These are phyloP conservation scores for Silene latifolia DNA, from an alignment of 148 eudicot genomes.

Conservation along the genomic window DNA sequence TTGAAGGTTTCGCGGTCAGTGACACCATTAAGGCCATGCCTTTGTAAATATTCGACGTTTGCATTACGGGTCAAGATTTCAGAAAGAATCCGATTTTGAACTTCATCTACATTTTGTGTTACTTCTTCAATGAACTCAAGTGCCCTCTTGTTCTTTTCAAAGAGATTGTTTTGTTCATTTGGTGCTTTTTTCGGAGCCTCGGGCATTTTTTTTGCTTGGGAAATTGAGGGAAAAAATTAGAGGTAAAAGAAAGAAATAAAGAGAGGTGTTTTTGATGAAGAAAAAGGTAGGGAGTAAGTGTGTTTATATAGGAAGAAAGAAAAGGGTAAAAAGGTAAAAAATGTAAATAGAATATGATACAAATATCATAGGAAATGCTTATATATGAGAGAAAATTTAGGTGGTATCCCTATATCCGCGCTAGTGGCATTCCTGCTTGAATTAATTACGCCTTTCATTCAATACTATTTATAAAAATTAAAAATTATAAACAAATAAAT, in stretches of 20 bases:
- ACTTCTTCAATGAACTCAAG: constrained; percentile 63
- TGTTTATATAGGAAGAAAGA: not conserved
- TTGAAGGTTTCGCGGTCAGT: constrained; percentile 56
- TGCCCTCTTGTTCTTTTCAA: constrained; percentile 39
- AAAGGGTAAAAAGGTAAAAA: too few species aligned
- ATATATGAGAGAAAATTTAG: too few species aligned
- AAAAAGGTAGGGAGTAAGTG: not conserved
- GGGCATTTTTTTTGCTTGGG: not conserved
- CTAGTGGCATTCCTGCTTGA: too few species aligned
- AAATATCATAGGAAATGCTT: too few species aligned
- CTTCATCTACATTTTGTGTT: constrained; percentile 44
- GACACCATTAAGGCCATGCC: constrained; percentile 49
- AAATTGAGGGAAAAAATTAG: not conserved
- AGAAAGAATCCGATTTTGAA: constrained; percentile 43
- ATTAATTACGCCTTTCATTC: too few species aligned
- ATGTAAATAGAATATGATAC: too few species aligned
- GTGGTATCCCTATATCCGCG: too few species aligned
- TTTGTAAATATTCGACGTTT: constrained; percentile 50
- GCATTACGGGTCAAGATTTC: constrained; percentile 57
- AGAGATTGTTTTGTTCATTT: not conserved
- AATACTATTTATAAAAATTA: too few species aligned
- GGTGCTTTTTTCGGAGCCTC: not conserved
- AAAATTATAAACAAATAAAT: too few species aligned
- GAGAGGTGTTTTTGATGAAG: not conserved
- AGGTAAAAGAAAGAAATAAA: not conserved